Evolutionary conservation across 495 filamentous ascomycete species (phyloP), one percentile per base, ranked within the genome.

Genomic region (Penicillium cosmopolitanum): DNA sequence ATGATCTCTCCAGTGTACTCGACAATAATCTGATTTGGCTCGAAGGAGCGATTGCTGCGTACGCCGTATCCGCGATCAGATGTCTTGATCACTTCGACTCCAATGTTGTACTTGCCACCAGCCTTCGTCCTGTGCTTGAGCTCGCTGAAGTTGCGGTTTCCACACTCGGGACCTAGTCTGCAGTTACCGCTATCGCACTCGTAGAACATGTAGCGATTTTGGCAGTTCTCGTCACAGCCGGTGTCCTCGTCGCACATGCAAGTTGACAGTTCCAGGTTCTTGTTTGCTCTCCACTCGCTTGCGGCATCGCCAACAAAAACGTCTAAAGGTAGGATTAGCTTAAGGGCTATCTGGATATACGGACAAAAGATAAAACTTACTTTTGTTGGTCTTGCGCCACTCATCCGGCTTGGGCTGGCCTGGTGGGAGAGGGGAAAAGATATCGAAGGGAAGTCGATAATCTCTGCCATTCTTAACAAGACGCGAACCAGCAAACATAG

Each of bases 1-100:
- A 98, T 94, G 56, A 98, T 97, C 75, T 98, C 95, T 38, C 95
- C 95, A 8, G 91, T 92, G 69, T 98, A 98, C 69, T 98, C 95
- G 73, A 97, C 91, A 66, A 98, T 97, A 71, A 98, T 96, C 77
- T 98, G 93, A 66, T 93, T 87, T 0, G 93, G 83, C 40, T 89
- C 84, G 66, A 96, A 98, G 55, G 85, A 88, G 42, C 95, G 88
- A 70, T 94, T 96, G 63, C 88, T 89, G 53, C 95, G 88, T 19
- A 98, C 89, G 44, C 95, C 95, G 71, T 91, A 96, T 28, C 95
- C 95, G 51, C 92, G 86, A 77, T 96, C 92, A 15, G 66, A 61
- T 9, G 96, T 98, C 76, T 96, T 92, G 74, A 95, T 84, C 31
- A 97, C 93, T 69, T 98, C 95, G 23, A 98, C 94, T 35, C 95